These are phyloP conservation scores for Piloderma croceum DNA, from an alignment of 768 basidiomycete species.

Conservation along the genomic window DNA sequence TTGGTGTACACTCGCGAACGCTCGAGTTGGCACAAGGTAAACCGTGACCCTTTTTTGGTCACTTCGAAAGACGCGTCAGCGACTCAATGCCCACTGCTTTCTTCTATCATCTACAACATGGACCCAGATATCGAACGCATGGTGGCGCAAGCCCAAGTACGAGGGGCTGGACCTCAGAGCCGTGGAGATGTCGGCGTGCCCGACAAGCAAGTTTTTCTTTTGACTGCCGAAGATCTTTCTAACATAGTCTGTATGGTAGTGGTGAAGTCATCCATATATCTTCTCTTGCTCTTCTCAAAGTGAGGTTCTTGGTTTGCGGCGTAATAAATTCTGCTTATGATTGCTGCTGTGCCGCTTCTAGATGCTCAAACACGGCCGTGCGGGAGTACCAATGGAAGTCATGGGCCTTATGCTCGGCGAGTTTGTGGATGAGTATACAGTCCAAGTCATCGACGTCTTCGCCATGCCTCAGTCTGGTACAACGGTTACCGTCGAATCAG, in stretches of 20 bases:
- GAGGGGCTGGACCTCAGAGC: slow-evolving; percentile 35
- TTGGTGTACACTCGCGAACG: too few relatives aligned
- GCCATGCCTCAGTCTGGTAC: slow-evolving; percentile 99
- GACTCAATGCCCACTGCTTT: too few relatives aligned
- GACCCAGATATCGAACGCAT: slow-evolving; percentile 47
- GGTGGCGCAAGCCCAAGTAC: slow-evolving; percentile 42
- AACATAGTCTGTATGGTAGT: slow-evolving; percentile 33
- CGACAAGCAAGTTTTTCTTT: slow-evolving; percentile 56
- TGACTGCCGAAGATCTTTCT: slow-evolving; percentile 5
- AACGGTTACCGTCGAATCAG: slow-evolving; percentile 94
- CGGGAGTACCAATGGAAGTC: slow-evolving; percentile 99
- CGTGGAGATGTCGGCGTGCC: slow-evolving; percentile 53
- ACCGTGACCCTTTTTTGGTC: too few relatives aligned
- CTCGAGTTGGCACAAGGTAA: slow-evolving; percentile 1
- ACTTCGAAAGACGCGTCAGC: too few relatives aligned
- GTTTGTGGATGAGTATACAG: slow-evolving; percentile 96
- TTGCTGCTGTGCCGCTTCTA: slow-evolving; percentile 29
- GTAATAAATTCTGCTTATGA: slow-evolving; percentile 1
- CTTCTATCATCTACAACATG: slow-evolving; percentile 26
- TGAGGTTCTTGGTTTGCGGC: slow-evolving; percentile 24
- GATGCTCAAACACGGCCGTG: slow-evolving; percentile 99
- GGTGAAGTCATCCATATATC: slow-evolving; percentile 97
- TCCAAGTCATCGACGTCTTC: slow-evolving; percentile 94
- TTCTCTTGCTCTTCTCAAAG: slow-evolving; percentile 94
- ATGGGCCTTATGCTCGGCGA: slow-evolving; percentile 98